Evolutionary conservation across 257 asterid genomes (phyloP).

Genomic region (Nicotiana benthamiana): DNA sequence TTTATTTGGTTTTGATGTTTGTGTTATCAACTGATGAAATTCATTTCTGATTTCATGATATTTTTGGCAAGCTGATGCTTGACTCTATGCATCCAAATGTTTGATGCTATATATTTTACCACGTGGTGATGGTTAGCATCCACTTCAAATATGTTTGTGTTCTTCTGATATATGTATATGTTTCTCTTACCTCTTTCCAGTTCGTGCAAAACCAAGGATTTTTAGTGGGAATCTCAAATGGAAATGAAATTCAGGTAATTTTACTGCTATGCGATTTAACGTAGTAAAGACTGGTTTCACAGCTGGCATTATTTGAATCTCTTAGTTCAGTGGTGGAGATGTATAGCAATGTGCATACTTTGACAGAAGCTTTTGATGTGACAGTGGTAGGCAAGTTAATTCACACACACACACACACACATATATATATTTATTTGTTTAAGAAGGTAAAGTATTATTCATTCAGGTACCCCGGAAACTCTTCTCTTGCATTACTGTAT

Average conservation of each 20-base stretch:
- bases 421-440: background rate
- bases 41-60: background rate
- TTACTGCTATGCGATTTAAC: background rate
- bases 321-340: background rate
- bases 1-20: background rate
- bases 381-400: constrained; percentile 1
- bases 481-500: background rate
- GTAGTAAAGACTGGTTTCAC: background rate
- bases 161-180: background rate
- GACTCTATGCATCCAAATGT: background rate
- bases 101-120: background rate
- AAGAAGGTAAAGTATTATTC: background rate
- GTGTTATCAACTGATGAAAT: background rate
- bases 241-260: constrained; percentile 83
- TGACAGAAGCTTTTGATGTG: background rate
- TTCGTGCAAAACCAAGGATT: constrained; percentile 94
- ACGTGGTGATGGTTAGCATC: background rate
- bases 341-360: background rate
- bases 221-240: constrained; percentile 78
- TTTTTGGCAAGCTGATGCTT: background rate
- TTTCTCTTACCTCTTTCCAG: constrained; percentile 38
- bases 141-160: background rate
- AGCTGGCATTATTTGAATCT: background rate
- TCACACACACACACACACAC: background rate
- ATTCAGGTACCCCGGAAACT: background rate